A percentile compares a stretch with the other conserved stretches of the same genome.
These are phyloP conservation scores for Allium sativum DNA, from an alignment of 106 monocot species.

Conservation along the genomic window DNA sequence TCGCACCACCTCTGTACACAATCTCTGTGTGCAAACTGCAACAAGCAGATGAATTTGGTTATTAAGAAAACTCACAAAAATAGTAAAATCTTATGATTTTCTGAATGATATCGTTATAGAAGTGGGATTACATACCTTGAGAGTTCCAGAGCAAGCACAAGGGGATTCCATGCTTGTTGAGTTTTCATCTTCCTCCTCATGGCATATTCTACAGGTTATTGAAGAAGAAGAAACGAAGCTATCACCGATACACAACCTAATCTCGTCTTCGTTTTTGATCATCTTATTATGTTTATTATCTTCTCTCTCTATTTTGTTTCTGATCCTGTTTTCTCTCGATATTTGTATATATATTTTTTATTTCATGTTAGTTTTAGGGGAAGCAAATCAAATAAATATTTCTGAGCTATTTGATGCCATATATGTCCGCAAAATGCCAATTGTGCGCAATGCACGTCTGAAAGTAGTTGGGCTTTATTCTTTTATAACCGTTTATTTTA, in stretches of 20 bases:
- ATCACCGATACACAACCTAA: not conserved
- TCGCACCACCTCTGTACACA: conserved; percentile 52
- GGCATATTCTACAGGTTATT: conserved; percentile 56
- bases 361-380: not conserved
- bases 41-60: not conserved
- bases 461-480: no score
- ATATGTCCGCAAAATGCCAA: no score
- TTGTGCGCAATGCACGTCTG: no score
- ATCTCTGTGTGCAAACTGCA: conserved; percentile 55
- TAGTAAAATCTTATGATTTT: no score
- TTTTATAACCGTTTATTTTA: no score
- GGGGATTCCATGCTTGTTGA: conserved; percentile 54
- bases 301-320: conserved; percentile 18
- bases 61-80: not conserved
- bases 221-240: not conserved
- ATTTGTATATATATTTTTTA: not conserved
- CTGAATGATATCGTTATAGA: not conserved
- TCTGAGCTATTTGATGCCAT: no score
- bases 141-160: conserved; percentile 58
- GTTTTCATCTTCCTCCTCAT: conserved; percentile 54
- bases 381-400: conserved; percentile 1
- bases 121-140: conserved; percentile 28
- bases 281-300: not conserved
- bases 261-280: not conserved
- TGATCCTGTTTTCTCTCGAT: conserved; percentile 18